phyloP scores from a whole-genome alignment of 1,139 yeast species.

The Scheffersomyces parashehatae region DNA sequence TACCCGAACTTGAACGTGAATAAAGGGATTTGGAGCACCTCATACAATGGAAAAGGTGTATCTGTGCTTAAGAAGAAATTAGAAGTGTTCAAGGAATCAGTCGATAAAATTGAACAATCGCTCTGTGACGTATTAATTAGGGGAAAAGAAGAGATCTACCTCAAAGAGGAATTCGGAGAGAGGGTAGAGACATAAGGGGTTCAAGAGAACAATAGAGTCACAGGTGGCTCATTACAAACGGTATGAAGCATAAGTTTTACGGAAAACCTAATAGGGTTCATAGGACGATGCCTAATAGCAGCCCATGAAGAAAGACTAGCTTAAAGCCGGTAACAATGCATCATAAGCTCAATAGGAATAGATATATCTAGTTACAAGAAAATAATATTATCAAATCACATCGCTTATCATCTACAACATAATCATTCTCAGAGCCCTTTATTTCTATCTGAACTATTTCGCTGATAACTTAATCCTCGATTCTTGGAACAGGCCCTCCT shows the following conservation, averaged over 20 bases:
- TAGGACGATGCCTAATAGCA: too few species aligned
- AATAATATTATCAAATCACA: too few species aligned
- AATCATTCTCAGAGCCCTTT: not conserved
- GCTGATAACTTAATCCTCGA: constrained; percentile 16
- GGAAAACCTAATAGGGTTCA: too few species aligned
- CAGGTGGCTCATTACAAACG: not conserved
- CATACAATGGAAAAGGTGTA: constrained; percentile 15
- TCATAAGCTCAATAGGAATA: too few species aligned
- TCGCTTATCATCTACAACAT: too few species aligned
- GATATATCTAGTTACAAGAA: too few species aligned
- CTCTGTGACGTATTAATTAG: constrained; percentile 26
- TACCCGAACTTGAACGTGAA: constrained; percentile 23
- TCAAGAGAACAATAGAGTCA: too few species aligned
- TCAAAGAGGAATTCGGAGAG: too few species aligned
- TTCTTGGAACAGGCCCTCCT: constrained; percentile 67
- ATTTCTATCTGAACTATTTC: constrained; percentile 8
- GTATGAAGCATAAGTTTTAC: not conserved
- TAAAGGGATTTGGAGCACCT: constrained; percentile 21
- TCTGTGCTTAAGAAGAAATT: constrained; percentile 22
- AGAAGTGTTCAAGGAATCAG: constrained; percentile 25
- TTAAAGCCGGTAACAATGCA: too few species aligned
- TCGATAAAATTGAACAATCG: constrained; percentile 26
- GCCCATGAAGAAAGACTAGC: too few species aligned
- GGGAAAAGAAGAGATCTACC: constrained; percentile 14
- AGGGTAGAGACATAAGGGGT: too few species aligned